Evolutionary conservation across 1,284 basidiomycete species (phyloP).

Genomic region (Puccinia polysora): DNA sequence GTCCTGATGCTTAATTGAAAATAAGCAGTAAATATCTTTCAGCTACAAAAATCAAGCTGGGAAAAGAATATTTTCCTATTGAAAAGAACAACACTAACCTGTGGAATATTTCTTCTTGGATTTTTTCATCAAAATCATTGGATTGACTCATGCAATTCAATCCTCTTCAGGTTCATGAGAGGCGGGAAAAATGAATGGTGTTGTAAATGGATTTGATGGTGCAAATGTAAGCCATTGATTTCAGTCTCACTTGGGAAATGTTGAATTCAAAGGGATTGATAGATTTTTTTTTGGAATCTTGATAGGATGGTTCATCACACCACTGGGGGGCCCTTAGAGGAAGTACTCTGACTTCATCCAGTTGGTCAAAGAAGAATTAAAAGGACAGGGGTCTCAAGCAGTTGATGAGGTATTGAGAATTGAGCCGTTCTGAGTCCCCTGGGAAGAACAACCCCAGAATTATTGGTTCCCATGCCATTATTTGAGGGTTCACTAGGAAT

Average conservation of each 20-base stretch:
- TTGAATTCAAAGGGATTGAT: not conserved
- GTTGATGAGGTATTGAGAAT: not conserved
- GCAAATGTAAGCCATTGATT: too few relatives aligned
- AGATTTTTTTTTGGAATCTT: not conserved
- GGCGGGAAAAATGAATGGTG: not conserved
- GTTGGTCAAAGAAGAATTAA: not conserved
- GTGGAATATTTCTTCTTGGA: not conserved
- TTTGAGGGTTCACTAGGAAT: not conserved
- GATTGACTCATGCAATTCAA: not conserved
- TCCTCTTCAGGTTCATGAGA: not conserved
- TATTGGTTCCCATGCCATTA: not conserved
- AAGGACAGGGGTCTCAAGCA: constrained; percentile 20
- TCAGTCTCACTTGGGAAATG: not conserved
- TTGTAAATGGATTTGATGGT: not conserved
- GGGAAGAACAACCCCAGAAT: not conserved
- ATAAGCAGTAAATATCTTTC: too few relatives aligned
- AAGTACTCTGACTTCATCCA: not conserved
- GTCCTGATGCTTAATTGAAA: too few relatives aligned
- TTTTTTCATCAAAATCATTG: not conserved
- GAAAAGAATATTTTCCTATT: too few relatives aligned
- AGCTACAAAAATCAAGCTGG: too few relatives aligned
- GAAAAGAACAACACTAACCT: not conserved
- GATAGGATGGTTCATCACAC: not conserved
- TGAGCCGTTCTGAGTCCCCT: not conserved
- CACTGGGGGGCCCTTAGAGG: not conserved